Evolutionary conservation across 257 asterid genomes (phyloP).

Genomic region (Oldenlandia corymbosa): DNA sequence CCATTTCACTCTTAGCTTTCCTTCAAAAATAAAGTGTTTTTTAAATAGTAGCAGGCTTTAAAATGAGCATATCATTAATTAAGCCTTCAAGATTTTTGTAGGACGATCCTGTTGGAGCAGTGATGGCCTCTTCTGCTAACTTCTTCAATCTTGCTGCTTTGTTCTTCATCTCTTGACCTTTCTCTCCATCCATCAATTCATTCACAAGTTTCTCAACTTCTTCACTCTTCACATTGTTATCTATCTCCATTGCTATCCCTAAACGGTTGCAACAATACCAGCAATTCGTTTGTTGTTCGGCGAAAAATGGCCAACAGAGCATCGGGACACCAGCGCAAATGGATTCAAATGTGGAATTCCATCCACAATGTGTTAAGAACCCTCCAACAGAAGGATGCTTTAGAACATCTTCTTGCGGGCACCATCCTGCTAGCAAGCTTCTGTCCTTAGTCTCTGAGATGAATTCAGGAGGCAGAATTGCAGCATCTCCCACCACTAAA

Average conservation of each 20-base stretch:
- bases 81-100: conserved; percentile 30
- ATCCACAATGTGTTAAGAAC: conserved; percentile 51
- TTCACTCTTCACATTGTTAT: conserved; percentile 37
- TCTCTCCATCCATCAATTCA: conserved; percentile 35
- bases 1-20: no score
- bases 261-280: conserved; percentile 36
- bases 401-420: conserved; percentile 51
- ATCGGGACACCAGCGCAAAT: conserved; percentile 42
- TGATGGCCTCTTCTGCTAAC: conserved; percentile 24
- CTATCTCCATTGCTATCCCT: conserved; percentile 50
- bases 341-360: conserved; percentile 52
- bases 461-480: conserved; percentile 27
- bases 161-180: conserved; percentile 31
- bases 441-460: conserved; percentile 30
- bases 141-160: conserved; percentile 32
- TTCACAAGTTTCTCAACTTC: conserved; percentile 36
- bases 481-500: conserved; percentile 34
- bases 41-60: no score
- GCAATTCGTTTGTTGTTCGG: conserved; percentile 51
- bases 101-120: conserved; percentile 18
- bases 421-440: conserved; percentile 41
- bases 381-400: conserved; percentile 46
- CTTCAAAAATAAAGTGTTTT: no score
- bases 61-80: no score
- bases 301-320: conserved; percentile 63